Evolutionary conservation across 208 protist species (phyloP).

Genomic region (Trypanosoma theileri): DNA sequence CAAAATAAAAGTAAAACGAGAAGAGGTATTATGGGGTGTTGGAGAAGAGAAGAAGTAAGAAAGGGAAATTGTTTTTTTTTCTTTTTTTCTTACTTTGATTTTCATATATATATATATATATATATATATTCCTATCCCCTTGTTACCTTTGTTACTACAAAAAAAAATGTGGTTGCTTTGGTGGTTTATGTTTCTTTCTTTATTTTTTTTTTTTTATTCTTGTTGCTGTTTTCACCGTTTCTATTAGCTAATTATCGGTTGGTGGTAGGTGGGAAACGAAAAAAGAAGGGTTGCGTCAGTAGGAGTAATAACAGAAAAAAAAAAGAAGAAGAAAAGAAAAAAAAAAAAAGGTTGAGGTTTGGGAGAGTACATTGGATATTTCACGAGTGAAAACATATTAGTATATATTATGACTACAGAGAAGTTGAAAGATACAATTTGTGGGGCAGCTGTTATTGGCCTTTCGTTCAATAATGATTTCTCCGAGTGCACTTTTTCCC

Average conservation of each 20-base stretch:
- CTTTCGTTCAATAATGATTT: slow-evolving; percentile 31
- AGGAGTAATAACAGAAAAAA: too few relatives aligned
- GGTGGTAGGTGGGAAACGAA: neutral
- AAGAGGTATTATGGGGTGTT: neutral
- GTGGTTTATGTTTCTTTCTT: neutral
- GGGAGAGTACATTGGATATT: too few relatives aligned
- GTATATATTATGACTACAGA: slow-evolving; percentile 1
- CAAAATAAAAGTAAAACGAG: neutral
- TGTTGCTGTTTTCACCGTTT: slow-evolving; percentile 3
- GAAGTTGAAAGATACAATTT: slow-evolving; percentile 31
- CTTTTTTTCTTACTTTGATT: neutral
- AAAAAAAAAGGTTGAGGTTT: too few relatives aligned
- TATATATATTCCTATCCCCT: too few relatives aligned
- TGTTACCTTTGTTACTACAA: too few relatives aligned
- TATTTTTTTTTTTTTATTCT: slow-evolving; percentile 4
- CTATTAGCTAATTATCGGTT: neutral
- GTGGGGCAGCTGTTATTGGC: slow-evolving; percentile 27
- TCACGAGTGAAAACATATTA: neutral
- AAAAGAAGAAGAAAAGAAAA: neutral
- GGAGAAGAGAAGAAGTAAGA: neutral
- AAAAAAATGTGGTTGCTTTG: too few relatives aligned
- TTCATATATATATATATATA: neutral
- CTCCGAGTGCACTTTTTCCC: slow-evolving; percentile 31
- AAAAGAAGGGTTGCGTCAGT: neutral
- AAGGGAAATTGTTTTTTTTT: neutral